These are phyloP conservation scores for Hymenoscyphus scutula DNA, from an alignment of 2,329 filamentous ascomycete species.

Conservation along the genomic window DNA sequence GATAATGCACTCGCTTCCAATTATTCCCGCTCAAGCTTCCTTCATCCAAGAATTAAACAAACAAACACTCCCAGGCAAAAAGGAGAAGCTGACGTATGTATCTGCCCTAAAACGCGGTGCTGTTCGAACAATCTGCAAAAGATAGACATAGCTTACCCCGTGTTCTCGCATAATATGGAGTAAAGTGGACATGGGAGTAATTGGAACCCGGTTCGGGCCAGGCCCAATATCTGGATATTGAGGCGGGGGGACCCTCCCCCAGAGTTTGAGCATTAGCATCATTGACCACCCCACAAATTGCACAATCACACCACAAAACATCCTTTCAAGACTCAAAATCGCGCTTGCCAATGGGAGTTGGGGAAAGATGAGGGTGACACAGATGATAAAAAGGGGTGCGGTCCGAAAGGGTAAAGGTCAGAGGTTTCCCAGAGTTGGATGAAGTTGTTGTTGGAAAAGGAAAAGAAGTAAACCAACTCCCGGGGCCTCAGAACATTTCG, in stretches of 20 bases:
- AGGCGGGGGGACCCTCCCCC: not conserved
- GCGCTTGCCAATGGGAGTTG: not conserved
- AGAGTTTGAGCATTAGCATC: not conserved
- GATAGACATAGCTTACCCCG: no score
- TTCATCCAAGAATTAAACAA: no score
- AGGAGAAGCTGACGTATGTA: no score
- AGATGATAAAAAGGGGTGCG: not conserved
- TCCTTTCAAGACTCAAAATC: not conserved
- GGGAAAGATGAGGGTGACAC: not conserved
- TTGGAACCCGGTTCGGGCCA: not conserved
- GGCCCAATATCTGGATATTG: not conserved
- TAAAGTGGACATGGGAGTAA: no score
- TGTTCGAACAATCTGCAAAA: no score
- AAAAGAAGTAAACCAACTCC: not conserved
- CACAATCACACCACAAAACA: not conserved
- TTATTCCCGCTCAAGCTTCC: no score
- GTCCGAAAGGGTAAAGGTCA: not conserved
- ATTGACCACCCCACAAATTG: not conserved
- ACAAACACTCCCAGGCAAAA: no score
- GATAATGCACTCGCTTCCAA: no score
- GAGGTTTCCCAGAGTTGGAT: not conserved
- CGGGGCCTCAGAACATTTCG: no score
- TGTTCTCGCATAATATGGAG: no score
- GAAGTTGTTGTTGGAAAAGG: not conserved
- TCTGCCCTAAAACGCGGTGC: no score